Evolutionary conservation across 177 flowering plant species (phyloP), one percentile per base, ranked within the genome.

Genomic region (Vitis hybrid): DNA sequence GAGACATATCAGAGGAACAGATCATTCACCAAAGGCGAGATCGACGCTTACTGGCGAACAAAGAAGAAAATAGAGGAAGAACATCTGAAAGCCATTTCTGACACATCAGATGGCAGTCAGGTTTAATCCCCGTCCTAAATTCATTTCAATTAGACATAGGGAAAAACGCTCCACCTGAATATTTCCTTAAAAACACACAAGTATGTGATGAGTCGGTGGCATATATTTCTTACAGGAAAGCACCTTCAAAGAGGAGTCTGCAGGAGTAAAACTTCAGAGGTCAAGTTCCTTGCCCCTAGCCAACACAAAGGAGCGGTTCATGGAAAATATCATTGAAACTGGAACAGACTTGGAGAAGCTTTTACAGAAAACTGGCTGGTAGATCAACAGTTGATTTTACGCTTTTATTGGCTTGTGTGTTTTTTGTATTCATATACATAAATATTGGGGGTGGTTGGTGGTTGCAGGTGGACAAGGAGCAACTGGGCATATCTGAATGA

Each of bases 21-120:
- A 56, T 94, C 98, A 24, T 72, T 82, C 38, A 94, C 97, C 2
- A 89, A 82, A 76, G 92, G 69, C 61, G 95, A 90, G 70, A 91
- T 94, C 5, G 87, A 90, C 0, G 82, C 91, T 14, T 94, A 75
- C 71, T 92, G 97, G 97, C 86, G 65, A 66, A 71, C 81, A 11
- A 91, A 86, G 83, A 90, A 86, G 80, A 78, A 70, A 55, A 80
- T 55, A 33, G 90, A 86, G 71, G 89, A 92, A 62, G 90, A 89
- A 62, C 92, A 89, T 73, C 82, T 85, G 31, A 80, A 50, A 71
- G 82, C 82, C 19, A 75, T 86, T 72, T 77, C 85, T 22, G 38
- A 22, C 67, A 69, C 71, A 17, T 62, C 75, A 33, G 64, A 67
- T 20, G 62, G 17, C 53, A 64, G n/a, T 65, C 75, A 76, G 81